Percentiles rank a stretch among this genome's conserved stretches.
Evolutionary conservation across 78 protist species (phyloP).

Genomic region (Cavenderia fasciculata): DNA sequence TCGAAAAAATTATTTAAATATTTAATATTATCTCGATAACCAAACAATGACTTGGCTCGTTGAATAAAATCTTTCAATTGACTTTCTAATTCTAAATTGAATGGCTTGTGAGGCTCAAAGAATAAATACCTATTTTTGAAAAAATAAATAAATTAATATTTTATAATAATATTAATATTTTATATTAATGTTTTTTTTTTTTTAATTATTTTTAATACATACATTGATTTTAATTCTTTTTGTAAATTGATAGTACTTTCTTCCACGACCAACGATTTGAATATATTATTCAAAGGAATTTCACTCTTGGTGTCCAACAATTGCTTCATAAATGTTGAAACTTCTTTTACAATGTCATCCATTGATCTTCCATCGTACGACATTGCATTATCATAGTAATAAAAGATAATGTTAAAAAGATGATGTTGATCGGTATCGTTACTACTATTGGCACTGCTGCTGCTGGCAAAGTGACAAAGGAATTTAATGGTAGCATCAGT

Average conservation of each 20-base stretch:
- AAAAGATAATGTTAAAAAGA: background rate
- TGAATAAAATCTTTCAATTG: constrained; percentile 5
- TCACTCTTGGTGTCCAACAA: background rate
- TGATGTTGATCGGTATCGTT: background rate
- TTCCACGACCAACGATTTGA: background rate
- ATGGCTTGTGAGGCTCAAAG: background rate
- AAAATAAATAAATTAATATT: background rate
- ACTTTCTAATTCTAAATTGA: background rate
- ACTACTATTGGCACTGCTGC: no score
- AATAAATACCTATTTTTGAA: no score
- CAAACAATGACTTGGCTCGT: constrained; percentile 26
- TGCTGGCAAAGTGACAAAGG: no score
- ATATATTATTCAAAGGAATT: constrained; percentile 1
- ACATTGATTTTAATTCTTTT: background rate
- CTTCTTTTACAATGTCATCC: background rate
- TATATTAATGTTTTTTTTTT: background rate
- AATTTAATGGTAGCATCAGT: no score
- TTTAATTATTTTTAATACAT: background rate
- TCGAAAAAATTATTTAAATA: background rate
- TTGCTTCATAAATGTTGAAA: background rate
- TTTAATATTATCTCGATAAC: constrained; percentile 12
- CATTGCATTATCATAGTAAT: background rate
- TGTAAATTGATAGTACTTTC: background rate
- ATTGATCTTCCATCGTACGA: background rate
- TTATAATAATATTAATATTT: background rate